phyloP scores from a whole-genome alignment of 2,329 filamentous ascomycete genomes.

The Phoma herbarum region DNA sequence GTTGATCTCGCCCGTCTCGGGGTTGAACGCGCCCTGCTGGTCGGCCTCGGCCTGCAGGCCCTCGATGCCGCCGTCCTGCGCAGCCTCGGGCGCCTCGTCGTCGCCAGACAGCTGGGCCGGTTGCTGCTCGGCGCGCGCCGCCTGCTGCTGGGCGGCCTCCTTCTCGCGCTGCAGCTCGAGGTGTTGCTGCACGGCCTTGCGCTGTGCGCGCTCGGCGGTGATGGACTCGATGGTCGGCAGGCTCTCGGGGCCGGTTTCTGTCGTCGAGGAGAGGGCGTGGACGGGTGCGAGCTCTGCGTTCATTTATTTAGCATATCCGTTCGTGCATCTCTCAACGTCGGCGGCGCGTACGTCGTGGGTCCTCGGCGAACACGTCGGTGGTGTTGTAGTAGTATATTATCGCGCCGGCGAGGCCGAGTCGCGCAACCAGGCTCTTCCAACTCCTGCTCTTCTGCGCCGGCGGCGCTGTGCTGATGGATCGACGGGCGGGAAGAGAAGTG shows the following conservation, averaged over 20 bases:
- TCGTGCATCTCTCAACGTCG: no score
- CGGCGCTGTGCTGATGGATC: conserved; percentile 66
- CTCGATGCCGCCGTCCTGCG: conserved; percentile 55
- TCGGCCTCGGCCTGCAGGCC: conserved; percentile 81
- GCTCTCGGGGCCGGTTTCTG: conserved; percentile 50
- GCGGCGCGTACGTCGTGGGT: conserved; percentile 71
- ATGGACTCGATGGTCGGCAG: conserved; percentile 57
- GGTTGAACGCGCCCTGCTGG: conserved; percentile 94
- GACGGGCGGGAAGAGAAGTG: conserved; percentile 49
- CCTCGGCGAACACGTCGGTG: conserved; percentile 84
- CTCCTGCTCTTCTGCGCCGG: conserved; percentile 74
- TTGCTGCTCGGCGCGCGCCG: conserved; percentile 12
- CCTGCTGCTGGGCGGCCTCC: conserved; percentile 21
- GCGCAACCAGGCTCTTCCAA: conserved; percentile 78
- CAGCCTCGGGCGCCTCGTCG: no score
- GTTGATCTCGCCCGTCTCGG: conserved; percentile 99
- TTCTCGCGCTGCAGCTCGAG: conserved; percentile 40
- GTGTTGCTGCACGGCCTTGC: conserved; percentile 42
- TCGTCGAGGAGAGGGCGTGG: conserved; percentile 52
- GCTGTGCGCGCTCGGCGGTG: conserved; percentile 52
- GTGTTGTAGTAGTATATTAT: conserved; percentile 96
- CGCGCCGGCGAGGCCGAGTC: conserved; percentile 79
- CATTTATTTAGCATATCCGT: neutral
- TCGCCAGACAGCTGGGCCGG: conserved; percentile 16
- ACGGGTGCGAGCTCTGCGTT: conserved; percentile 36